Percentiles rank a stretch among this genome's conserved stretches.
phyloP scores from a whole-genome alignment of 2,329 filamentous ascomycete genomes.

The Neodidymelliopsis sp. region DNA sequence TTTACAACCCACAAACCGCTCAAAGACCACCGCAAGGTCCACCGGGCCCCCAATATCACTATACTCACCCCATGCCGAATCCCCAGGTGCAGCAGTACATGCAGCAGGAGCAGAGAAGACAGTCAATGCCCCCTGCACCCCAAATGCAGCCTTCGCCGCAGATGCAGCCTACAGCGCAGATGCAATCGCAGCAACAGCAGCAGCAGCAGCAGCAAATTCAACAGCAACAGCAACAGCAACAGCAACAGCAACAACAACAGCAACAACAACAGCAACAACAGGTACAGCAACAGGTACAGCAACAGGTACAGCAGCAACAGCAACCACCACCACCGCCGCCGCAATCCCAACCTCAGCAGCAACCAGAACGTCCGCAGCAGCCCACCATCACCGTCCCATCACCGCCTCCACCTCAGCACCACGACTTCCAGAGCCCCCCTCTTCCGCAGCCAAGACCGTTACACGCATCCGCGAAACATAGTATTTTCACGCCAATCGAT shows the following conservation, averaged over 20 bases:
- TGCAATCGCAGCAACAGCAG: constrained; percentile 63
- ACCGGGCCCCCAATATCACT: constrained; percentile 54
- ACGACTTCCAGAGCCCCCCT: constrained; percentile 61
- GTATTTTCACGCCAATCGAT: constrained; percentile 97
- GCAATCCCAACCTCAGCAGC: constrained; percentile 76
- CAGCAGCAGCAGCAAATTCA: constrained; percentile 70
- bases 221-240: constrained; percentile 58
- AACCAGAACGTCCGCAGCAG: constrained; percentile 62
- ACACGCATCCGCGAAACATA: constrained; percentile 73
- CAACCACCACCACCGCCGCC: constrained; percentile 76
- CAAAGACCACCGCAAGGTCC: constrained; percentile 49
- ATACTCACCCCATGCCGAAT: constrained; percentile 53
- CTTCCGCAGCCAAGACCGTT: constrained; percentile 71
- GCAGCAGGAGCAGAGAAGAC: constrained; percentile 76
- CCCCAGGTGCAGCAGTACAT: constrained; percentile 71
- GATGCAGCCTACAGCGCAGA: constrained; percentile 37
- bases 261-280: constrained; percentile 63
- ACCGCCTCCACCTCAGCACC: constrained; percentile 60
- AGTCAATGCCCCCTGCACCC: constrained; percentile 76
- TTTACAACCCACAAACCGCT: constrained; percentile 75
- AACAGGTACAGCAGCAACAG: constrained; percentile 73
- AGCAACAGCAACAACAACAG: constrained; percentile 76
- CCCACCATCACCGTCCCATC: constrained; percentile 52
- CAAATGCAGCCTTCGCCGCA: constrained; percentile 65
- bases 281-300: constrained; percentile 65